These are phyloP conservation scores for Cyberlindnera americana DNA, from an alignment of 805 yeast species.

Conservation along the genomic window DNA sequence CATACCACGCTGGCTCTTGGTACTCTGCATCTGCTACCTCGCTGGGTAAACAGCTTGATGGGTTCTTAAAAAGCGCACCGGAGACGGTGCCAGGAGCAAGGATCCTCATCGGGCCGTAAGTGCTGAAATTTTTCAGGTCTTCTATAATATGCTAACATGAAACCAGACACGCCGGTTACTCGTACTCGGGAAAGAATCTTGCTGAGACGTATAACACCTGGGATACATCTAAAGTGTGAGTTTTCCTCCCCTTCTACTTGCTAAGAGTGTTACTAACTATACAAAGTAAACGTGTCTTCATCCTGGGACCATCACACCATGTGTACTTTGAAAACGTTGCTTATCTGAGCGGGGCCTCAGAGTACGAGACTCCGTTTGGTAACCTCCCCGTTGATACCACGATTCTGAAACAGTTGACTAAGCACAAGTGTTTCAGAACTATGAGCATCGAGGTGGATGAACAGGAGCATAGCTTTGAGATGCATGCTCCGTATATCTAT, in stretches of 20 bases:
- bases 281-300: conserved; percentile 53
- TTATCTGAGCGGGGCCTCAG: conserved; percentile 46
- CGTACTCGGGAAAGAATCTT: conserved; percentile 74
- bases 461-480: conserved; percentile 89
- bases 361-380: conserved; percentile 83
- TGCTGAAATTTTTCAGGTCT: conserved; percentile 2
- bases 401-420: conserved; percentile 35
- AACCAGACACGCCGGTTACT: conserved; percentile 80
- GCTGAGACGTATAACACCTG: conserved; percentile 74
- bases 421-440: conserved; percentile 40
- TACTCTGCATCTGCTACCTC: conserved; percentile 46
- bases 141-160: conserved; percentile 1
- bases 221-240: conserved; percentile 49
- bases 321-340: conserved; percentile 67
- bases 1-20: conserved; percentile 90
- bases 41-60: conserved; percentile 49
- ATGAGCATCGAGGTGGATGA: conserved; percentile 66
- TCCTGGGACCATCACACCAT: conserved; percentile 93
- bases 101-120: conserved; percentile 53
- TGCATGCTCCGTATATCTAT: conserved; percentile 82
- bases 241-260: too few relatives aligned
- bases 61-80: conserved; percentile 40
- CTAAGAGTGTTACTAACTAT: conserved; percentile 11
- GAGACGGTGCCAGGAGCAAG: conserved; percentile 38
- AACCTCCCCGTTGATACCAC: conserved; percentile 60